A percentile compares a stretch with the other conserved stretches of the same genome.
Evolutionary conservation across 306 rosid species (phyloP).

Genomic region (Castanea crenata): DNA sequence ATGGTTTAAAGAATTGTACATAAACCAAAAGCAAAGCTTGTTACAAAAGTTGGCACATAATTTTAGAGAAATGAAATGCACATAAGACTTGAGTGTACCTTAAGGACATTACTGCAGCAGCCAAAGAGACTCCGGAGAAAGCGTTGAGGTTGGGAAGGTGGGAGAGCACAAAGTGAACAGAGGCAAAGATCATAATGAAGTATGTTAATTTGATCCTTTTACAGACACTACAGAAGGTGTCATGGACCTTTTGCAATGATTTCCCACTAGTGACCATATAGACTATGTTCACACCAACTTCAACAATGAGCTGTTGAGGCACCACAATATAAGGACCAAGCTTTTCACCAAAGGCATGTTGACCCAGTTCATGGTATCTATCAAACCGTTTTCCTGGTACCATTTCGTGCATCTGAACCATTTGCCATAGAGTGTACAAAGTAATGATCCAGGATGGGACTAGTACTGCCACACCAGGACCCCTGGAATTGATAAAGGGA

Average conservation of each 20-base stretch:
- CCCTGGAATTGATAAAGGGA: constrained; percentile 43
- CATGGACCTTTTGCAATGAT: constrained; percentile 51
- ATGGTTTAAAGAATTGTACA: too few species aligned
- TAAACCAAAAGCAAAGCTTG: background rate
- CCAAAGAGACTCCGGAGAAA: constrained; percentile 50
- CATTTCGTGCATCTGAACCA: constrained; percentile 70
- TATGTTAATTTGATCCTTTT: constrained; percentile 38
- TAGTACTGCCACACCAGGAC: constrained; percentile 67
- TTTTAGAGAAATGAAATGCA: background rate
- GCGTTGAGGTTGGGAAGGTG: constrained; percentile 59
- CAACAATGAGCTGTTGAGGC: constrained; percentile 53
- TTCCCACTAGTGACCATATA: constrained; percentile 64
- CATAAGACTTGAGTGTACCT: constrained; percentile 20
- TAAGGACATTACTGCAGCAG: constrained; percentile 52
- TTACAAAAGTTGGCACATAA: background rate
- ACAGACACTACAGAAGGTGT: constrained; percentile 24
- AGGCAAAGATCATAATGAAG: constrained; percentile 61
- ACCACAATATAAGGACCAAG: constrained; percentile 61
- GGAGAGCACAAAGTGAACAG: constrained; percentile 56
- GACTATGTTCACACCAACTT: constrained; percentile 44
- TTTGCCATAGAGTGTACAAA: constrained; percentile 62
- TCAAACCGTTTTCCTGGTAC: constrained; percentile 58
- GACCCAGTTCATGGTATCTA: constrained; percentile 61
- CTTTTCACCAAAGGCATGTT: constrained; percentile 56
- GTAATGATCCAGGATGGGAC: constrained; percentile 57